Evolutionary conservation across 805 yeast genomes (phyloP), one percentile per base, ranked within the genome.

Genomic region (Cyberlindnera subsufficiens): DNA sequence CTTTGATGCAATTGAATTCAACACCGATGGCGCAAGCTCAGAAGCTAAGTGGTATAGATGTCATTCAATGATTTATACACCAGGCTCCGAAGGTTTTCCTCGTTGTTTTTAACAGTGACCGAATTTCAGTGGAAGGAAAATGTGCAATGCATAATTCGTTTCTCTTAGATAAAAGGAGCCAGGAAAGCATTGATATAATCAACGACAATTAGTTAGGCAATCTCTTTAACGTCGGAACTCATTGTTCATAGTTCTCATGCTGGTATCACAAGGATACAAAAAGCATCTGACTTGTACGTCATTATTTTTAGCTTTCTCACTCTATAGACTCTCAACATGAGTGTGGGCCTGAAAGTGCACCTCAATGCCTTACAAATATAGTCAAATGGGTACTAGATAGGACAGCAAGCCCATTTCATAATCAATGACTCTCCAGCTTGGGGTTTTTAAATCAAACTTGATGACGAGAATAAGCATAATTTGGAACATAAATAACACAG

Each of bases 301-400:
- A n/a, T n/a, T n/a, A 16, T 40, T 33, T 22, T 42, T 38, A 35
- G 49, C 47, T 29, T 42, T 49, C 11, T 51, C 25, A 6, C 56
- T 53, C 51, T 44, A 35, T 50, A 51, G 19, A 44, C 34, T 39
- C 55, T 45, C 10, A 39, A 40, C 30, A 53, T 44, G 40, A 53
- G 51, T 2, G 46, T 42, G 7, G 43, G 14, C 40, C 47, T 32
- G 22, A 49, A 46, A 6, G 47, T 32, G 32, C 47, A 51, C 10
- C 50, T 45, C 27, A 53, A 32, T 5, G 37, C 14, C 40, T 51
- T 50, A 6, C 52, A 54, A 7, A 45, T 3, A 6, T 42, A 3
- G 30, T 17, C 30, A 53, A 38, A 25, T 42, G 43, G 10, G 48
- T 42, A 37, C 45, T 42, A 18, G 45, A 22, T 22, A 22, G 27